Conservation (phyloP, 2,329 filamentous ascomycete species). For the Scedosporium dehoogii region DNA sequence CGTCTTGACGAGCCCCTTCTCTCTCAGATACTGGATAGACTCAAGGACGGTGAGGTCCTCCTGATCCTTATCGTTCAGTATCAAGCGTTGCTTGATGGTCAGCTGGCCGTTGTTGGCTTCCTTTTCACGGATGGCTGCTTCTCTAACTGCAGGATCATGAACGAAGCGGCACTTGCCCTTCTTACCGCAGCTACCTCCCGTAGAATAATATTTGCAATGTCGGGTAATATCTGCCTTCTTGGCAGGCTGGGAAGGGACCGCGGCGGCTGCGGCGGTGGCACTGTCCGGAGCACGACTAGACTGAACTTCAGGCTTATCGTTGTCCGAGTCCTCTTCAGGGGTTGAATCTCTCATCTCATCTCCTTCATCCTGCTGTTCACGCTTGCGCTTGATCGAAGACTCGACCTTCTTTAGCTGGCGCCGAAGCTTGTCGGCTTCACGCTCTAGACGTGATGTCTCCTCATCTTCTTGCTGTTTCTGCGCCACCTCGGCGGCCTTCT, state of each 20-base stretch:
- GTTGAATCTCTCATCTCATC: slow-evolving; percentile 52
- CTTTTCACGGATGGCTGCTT: slow-evolving; percentile 53
- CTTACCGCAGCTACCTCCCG: slow-evolving; percentile 59
- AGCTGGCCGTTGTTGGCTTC: slow-evolving; percentile 56
- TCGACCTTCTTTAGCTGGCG: slow-evolving; percentile 61
- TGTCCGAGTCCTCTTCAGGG: slow-evolving; percentile 38
- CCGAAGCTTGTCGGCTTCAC: slow-evolving; percentile 51
- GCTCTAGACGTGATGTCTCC: slow-evolving; percentile 29
- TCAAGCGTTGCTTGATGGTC: slow-evolving; percentile 55
- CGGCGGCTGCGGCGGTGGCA: slow-evolving; percentile 20
- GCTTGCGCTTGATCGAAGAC: slow-evolving; percentile 58
- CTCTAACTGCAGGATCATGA: slow-evolving; percentile 53
- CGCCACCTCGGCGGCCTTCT: slow-evolving; percentile 38
- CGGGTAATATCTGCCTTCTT: slow-evolving; percentile 52
- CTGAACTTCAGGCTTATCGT: slow-evolving; percentile 48
- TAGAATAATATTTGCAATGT: slow-evolving; percentile 63
- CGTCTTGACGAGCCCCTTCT: slow-evolving; percentile 42
- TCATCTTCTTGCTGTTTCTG: slow-evolving; percentile 49
- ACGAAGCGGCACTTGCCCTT: slow-evolving; percentile 68
- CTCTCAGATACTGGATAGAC: slow-evolving; percentile 54
- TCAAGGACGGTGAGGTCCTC: slow-evolving; percentile 57
- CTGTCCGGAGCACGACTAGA: slow-evolving; percentile 33
- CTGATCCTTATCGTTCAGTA: slow-evolving; percentile 58
- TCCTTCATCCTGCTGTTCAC: slow-evolving; percentile 56
- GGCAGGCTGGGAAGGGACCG: slow-evolving; percentile 30